Base-by-base conservation (phyloP, 139 green algal species). In the Coelastrella sp. region DNA sequence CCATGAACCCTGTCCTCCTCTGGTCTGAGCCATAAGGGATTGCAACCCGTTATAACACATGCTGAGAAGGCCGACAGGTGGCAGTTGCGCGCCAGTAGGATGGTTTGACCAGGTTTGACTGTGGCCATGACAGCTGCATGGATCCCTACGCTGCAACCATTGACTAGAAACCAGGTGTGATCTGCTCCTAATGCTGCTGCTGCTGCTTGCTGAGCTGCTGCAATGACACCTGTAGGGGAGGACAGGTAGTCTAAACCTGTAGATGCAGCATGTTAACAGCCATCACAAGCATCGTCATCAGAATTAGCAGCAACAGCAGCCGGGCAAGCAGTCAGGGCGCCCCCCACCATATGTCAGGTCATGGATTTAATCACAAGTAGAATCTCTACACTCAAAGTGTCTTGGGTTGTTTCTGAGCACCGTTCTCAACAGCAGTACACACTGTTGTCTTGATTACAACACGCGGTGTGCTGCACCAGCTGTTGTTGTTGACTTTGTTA, bases 141-240 rank as follows among this genome's bases (percentile, higher is more conserved):
- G 22, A 99, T 94, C 72, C 96, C 97, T 0, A 75, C 93, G 0
- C 94, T 99, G 89, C 92, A 96, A 85, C 98, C 98, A 88, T 99
- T 99, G 49, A 99, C 98, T 57, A 99, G 92, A 68, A 99, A 98
- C 91, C 93, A 98, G 12, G 97, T 98, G 49, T 85, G 57, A 5
- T 96, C 93, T 0, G 97, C 95, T 19, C 96, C 96, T 94, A 98
- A 98, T 6, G 92, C 78, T 8, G 20, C 22, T 22, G 96, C 95
- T 25, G 97, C 97, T 14, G 95, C 65, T 6, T 88, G 57, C 92
- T 99, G 97, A 0, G 97, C 95, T 25, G 96, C 91, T 17, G 20
- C 11, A 73, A 99, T 99, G 61, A 92, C 84, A 3, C 96, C 97
- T 7, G 74, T 93, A 19, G 97, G 96, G 0, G 90, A 92, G 61